Conservation (phyloP, 768 basidiomycete genomes). For the Pilatotrama ljubarskyi region DNA sequence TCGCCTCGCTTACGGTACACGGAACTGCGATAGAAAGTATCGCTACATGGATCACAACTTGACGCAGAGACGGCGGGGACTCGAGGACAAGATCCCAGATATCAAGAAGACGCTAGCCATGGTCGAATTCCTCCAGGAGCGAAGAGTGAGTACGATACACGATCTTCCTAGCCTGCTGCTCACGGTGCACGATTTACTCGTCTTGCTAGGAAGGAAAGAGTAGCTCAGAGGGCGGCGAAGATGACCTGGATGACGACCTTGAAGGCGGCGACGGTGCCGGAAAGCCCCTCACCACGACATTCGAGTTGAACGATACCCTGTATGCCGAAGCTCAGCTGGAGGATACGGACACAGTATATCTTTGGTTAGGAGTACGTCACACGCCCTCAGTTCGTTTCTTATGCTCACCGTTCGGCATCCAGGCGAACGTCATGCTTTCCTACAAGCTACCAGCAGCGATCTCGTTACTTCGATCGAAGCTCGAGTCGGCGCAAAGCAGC, state of each 20-base stretch:
- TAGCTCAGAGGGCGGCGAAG: constrained; percentile 41
- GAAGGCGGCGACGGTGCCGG: constrained; percentile 50
- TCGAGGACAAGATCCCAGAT: constrained; percentile 96
- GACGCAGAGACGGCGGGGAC: constrained; percentile 69
- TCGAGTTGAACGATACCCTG: constrained; percentile 94
- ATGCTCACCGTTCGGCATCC: neutral
- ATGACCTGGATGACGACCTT: constrained; percentile 47
- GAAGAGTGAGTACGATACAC: constrained; percentile 48
- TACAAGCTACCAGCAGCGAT: constrained; percentile 84
- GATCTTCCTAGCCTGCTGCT: too few species aligned
- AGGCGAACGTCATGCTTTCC: constrained; percentile 98
- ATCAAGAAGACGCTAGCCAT: constrained; percentile 90
- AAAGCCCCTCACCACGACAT: constrained; percentile 76
- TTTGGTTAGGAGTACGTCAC: constrained; percentile 92
- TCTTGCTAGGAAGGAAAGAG: constrained; percentile 58
- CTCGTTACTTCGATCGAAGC: constrained; percentile 71
- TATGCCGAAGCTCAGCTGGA: constrained; percentile 90
- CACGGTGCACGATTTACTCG: neutral
- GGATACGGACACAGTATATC: constrained; percentile 83
- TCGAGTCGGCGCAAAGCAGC: constrained; percentile 64
- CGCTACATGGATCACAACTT: constrained; percentile 95
- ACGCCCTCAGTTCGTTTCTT: neutral
- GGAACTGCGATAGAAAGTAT: constrained; percentile 73
- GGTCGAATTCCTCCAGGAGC: constrained; percentile 77
- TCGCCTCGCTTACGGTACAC: neutral